Conservation (phyloP, 805 yeast genomes). For the Teunomyces kruisii region DNA sequence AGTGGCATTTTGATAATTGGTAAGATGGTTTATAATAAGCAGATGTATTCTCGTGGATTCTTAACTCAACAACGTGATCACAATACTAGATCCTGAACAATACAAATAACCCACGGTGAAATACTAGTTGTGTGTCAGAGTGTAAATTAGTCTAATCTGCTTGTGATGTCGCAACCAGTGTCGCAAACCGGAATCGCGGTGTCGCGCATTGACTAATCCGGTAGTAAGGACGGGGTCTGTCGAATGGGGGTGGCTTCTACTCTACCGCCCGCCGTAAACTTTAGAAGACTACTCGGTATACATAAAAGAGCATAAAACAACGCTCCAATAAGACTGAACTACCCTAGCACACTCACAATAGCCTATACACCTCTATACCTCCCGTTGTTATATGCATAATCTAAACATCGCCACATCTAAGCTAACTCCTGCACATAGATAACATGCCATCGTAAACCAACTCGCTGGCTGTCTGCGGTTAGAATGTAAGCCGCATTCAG, state of each 20-base stretch:
- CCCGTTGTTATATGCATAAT: background rate
- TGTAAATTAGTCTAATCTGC: background rate
- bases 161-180: background rate
- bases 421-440: background rate
- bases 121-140: too few species aligned
- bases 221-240: too few species aligned
- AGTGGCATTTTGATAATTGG: background rate
- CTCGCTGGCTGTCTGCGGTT: slow-evolving; percentile 3
- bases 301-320: too few species aligned
- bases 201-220: background rate
- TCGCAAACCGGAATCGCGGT: background rate
- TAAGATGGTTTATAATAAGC: background rate
- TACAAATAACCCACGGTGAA: background rate
- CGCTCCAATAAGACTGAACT: too few species aligned
- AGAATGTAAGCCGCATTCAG: slow-evolving; percentile 3
- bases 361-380: background rate
- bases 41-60: background rate
- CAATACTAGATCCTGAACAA: background rate
- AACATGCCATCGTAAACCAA: background rate
- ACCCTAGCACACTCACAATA: too few species aligned
- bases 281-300: too few species aligned
- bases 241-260: too few species aligned
- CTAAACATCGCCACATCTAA: background rate
- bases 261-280: too few species aligned
- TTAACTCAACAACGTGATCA: background rate